phyloP scores from a whole-genome alignment of 306 rosid genomes.

The Acacia confusa region DNA sequence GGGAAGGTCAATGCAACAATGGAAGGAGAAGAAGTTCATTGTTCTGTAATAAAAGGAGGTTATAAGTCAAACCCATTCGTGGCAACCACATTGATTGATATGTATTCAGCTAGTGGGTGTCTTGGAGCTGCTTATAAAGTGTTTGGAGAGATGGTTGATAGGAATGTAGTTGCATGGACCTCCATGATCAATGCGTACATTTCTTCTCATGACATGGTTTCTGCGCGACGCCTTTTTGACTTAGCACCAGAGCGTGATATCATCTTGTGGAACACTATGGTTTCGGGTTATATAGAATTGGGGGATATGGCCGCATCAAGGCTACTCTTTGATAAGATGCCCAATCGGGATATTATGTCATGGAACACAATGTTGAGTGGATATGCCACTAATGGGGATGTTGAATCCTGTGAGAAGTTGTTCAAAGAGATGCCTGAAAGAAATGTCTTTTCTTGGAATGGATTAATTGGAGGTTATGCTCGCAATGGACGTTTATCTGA shows the following conservation, averaged over 20 bases:
- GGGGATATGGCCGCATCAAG: slow-evolving; percentile 59
- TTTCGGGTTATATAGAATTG: slow-evolving; percentile 60
- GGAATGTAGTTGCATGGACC: slow-evolving; percentile 80
- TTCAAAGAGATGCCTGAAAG: slow-evolving; percentile 69
- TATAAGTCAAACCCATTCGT: slow-evolving; percentile 53
- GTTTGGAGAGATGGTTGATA: slow-evolving; percentile 63
- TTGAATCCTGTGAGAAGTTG: slow-evolving; percentile 54
- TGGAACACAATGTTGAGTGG: slow-evolving; percentile 80
- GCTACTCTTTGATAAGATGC: slow-evolving; percentile 63
- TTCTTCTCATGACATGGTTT: slow-evolving; percentile 49
- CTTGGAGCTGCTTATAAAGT: slow-evolving; percentile 58
- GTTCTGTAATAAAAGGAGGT: slow-evolving; percentile 51
- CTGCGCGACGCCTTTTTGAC: slow-evolving; percentile 57
- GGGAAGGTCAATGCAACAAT: slow-evolving; percentile 36
- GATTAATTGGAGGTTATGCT: slow-evolving; percentile 62
- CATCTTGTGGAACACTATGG: slow-evolving; percentile 66
- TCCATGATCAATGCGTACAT: slow-evolving; percentile 59
- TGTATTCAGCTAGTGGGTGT: slow-evolving; percentile 51
- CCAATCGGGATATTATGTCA: slow-evolving; percentile 56
- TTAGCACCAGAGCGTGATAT: slow-evolving; percentile 66
- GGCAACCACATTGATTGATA: slow-evolving; percentile 60
- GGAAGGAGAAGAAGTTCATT: slow-evolving; percentile 71
- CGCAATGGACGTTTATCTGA: slow-evolving; percentile 43
- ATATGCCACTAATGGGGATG: slow-evolving; percentile 53
- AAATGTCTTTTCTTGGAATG: slow-evolving; percentile 85